Conservation (phyloP, 2,329 filamentous ascomycete species). For the Cercospora zeae-maydis region DNA sequence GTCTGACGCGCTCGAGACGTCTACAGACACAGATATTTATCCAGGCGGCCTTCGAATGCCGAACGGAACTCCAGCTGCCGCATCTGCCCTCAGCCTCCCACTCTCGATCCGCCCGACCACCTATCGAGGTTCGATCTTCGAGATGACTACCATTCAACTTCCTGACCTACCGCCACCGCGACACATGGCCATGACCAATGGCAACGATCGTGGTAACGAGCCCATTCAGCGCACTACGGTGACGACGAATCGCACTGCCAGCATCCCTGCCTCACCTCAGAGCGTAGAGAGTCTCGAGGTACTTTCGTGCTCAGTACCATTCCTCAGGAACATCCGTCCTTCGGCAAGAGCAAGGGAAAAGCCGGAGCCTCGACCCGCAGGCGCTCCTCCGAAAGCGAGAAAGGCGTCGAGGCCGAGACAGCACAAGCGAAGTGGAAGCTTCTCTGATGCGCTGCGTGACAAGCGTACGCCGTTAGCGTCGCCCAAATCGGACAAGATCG, state of each 20-base stretch:
- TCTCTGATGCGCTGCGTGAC: slow-evolving; percentile 78
- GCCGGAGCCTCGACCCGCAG: slow-evolving; percentile 12
- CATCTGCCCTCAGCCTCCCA: slow-evolving; percentile 23
- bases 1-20: slow-evolving; percentile 54
- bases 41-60: slow-evolving; percentile 60
- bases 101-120: slow-evolving; percentile 25
- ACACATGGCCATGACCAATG: slow-evolving; percentile 10
- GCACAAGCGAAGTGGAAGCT: slow-evolving; percentile 83
- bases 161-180: slow-evolving; percentile 15
- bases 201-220: slow-evolving; percentile 11
- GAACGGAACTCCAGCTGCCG: slow-evolving; percentile 10
- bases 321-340: slow-evolving; percentile 29
- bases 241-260: slow-evolving; percentile 28
- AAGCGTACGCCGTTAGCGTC: slow-evolving; percentile 53
- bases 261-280: slow-evolving; percentile 43
- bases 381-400: slow-evolving; percentile 4
- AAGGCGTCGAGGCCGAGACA: slow-evolving; percentile 38
- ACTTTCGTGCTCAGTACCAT: slow-evolving; percentile 58
- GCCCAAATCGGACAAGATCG: slow-evolving; percentile 42
- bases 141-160: slow-evolving; percentile 25
- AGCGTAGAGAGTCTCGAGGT: slow-evolving; percentile 55
- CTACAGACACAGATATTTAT: slow-evolving; percentile 63
- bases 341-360: slow-evolving; percentile 20
- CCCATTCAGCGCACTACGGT: slow-evolving; percentile 20
- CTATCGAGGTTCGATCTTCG: slow-evolving; percentile 24